phyloP scores from a whole-genome alignment of 2,329 filamentous ascomycete genomes.

The Trichoderma atrobrunneum region DNA sequence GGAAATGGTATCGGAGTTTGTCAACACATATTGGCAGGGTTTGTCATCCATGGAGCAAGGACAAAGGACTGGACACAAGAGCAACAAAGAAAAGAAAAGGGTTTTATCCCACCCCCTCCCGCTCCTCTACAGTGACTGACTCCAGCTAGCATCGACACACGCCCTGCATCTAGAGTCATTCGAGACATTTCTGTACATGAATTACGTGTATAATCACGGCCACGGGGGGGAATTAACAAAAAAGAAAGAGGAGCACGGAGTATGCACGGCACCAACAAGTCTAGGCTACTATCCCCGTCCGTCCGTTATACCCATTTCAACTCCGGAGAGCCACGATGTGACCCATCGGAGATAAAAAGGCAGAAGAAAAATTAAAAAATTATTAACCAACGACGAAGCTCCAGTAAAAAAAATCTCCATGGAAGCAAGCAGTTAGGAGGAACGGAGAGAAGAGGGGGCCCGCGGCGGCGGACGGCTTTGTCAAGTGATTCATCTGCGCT shows the following conservation, averaged over 20 bases:
- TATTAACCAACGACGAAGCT: neutral
- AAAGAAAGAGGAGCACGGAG: neutral
- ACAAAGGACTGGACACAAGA: neutral
- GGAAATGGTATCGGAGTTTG: constrained; percentile 12
- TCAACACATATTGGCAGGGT: constrained; percentile 6
- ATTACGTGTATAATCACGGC: neutral
- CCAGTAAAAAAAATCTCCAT: neutral
- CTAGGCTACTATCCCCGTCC: neutral
- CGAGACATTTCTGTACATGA: neutral
- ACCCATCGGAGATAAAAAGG: constrained; percentile 6
- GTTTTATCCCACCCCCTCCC: neutral
- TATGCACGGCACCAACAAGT: neutral
- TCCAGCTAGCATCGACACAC: neutral
- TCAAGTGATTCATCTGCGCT: neutral
- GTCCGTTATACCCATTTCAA: neutral
- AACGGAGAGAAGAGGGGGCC: neutral
- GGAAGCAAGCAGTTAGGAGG: neutral
- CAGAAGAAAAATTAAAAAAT: neutral
- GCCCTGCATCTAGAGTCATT: neutral
- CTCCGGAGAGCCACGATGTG: neutral
- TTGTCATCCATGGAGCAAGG: constrained; percentile 1
- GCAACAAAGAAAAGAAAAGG: neutral
- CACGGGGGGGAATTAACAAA: too few species aligned
- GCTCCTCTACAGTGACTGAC: neutral
- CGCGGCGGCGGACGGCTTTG: neutral